Evolutionary conservation across 75 land plant species (phyloP).

Genomic region (Cunninghamia lanceolata): DNA sequence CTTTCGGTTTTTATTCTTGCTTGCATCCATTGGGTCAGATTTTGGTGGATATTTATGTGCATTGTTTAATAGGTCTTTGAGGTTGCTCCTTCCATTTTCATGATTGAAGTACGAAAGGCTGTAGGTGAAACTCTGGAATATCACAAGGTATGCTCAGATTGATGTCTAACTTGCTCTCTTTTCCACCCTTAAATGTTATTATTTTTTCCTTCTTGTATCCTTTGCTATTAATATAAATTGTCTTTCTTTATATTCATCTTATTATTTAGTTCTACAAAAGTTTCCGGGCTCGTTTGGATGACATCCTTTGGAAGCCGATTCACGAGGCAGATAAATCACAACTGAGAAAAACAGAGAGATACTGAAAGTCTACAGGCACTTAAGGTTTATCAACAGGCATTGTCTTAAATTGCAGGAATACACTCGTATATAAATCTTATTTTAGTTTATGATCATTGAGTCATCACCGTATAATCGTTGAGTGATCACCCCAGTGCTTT

Average conservation of each 20-base stretch:
- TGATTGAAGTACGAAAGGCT: conserved; percentile 82
- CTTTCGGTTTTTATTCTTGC: not conserved
- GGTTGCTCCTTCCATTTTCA: conserved; percentile 87
- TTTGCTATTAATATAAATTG: not conserved
- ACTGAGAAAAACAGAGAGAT: not conserved
- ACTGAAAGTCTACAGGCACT: not conserved
- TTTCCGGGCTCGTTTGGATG: conserved; percentile 44
- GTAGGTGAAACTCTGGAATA: conserved; percentile 89
- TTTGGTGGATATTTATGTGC: not conserved
- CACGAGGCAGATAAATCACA: conserved; percentile 10
- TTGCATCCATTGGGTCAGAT: not conserved
- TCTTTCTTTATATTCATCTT: not conserved
- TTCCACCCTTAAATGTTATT: not conserved
- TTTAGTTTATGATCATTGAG: not conserved
- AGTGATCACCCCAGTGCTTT: not conserved
- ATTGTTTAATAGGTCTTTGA: conserved; percentile 57
- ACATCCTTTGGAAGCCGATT: conserved; percentile 68
- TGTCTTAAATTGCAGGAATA: not conserved
- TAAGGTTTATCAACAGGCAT: not conserved
- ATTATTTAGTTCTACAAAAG: conserved; percentile 75
- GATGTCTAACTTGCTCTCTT: not conserved
- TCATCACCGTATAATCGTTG: not conserved
- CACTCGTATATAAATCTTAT: not conserved
- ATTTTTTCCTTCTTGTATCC: not conserved
- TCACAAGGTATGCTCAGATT: conserved; percentile 55